phyloP scores from a whole-genome alignment of 2,329 filamentous ascomycete genomes.

The Xylogone sp. region DNA sequence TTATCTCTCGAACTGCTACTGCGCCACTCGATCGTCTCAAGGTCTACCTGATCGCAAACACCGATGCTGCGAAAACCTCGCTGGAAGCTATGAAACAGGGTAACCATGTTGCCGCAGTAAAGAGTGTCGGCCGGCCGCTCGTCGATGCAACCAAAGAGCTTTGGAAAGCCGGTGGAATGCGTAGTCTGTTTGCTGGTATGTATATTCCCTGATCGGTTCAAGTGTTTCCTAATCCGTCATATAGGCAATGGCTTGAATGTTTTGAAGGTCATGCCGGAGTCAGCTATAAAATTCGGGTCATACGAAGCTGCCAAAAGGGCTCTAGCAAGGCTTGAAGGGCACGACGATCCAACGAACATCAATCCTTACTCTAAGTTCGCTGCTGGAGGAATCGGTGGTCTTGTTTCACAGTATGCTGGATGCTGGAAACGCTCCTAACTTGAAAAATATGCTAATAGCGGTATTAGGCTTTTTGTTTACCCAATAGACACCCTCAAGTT shows the following conservation, averaged over 20 bases:
- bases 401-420: constrained; percentile 76
- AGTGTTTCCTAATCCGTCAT: constrained; percentile 10
- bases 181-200: constrained; percentile 89
- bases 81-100: constrained; percentile 68
- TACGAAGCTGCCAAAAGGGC: constrained; percentile 93
- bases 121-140: constrained; percentile 66
- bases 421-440: neutral
- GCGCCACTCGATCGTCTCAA: constrained; percentile 95
- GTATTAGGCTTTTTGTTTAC: constrained; percentile 77
- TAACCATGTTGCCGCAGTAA: constrained; percentile 58
- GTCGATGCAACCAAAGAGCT: constrained; percentile 70
- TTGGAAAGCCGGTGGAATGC: constrained; percentile 80
- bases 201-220: neutral
- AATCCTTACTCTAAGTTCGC: constrained; percentile 84
- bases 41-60: constrained; percentile 95
- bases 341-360: constrained; percentile 75
- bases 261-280: constrained; percentile 97
- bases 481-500: constrained; percentile 48
- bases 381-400: constrained; percentile 85
- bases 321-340: constrained; percentile 82
- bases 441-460: neutral
- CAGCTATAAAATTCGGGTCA: constrained; percentile 95
- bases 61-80: constrained; percentile 55
- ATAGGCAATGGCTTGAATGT: constrained; percentile 94
- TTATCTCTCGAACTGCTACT: constrained; percentile 90